Evolutionary conservation across 2,329 filamentous ascomycete species (phyloP).

Genomic region (Aspergillus spinulosporus): DNA sequence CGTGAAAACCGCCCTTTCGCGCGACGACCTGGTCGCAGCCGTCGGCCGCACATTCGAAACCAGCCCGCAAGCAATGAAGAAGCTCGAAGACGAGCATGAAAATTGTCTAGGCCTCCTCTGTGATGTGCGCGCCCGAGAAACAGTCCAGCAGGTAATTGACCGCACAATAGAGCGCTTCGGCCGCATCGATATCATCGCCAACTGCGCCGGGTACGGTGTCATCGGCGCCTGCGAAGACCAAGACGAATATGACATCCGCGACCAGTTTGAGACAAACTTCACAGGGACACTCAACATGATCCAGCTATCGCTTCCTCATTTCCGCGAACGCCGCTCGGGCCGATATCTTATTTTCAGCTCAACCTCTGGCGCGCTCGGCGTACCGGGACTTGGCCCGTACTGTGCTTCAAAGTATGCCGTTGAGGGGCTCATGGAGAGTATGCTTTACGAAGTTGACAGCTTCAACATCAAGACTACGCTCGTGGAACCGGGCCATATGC

Average conservation of each 20-base stretch:
- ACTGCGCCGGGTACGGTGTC: constrained; percentile 92
- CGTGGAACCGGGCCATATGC: constrained; percentile 85
- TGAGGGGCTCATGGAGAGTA: constrained; percentile 90
- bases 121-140: constrained; percentile 80
- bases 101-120: constrained; percentile 75
- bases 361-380: constrained; percentile 86
- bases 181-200: constrained; percentile 83
- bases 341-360: constrained; percentile 94
- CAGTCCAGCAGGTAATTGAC: constrained; percentile 71
- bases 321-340: constrained; percentile 71
- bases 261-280: constrained; percentile 98
- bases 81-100: constrained; percentile 61
- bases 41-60: constrained; percentile 83
- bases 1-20: constrained; percentile 75
- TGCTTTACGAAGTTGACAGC: constrained; percentile 90
- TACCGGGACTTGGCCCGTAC: constrained; percentile 89
- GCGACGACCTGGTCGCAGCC: constrained; percentile 80
- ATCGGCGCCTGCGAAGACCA: constrained; percentile 96
- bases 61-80: constrained; percentile 68
- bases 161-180: constrained; percentile 73
- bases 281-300: constrained; percentile 94
- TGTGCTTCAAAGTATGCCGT: constrained; percentile 97
- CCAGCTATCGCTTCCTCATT: constrained; percentile 82
- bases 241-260: constrained; percentile 88
- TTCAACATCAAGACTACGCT: constrained; percentile 94